Conservation (phyloP, 345 rosid genomes). For the Geranium brycei region DNA sequence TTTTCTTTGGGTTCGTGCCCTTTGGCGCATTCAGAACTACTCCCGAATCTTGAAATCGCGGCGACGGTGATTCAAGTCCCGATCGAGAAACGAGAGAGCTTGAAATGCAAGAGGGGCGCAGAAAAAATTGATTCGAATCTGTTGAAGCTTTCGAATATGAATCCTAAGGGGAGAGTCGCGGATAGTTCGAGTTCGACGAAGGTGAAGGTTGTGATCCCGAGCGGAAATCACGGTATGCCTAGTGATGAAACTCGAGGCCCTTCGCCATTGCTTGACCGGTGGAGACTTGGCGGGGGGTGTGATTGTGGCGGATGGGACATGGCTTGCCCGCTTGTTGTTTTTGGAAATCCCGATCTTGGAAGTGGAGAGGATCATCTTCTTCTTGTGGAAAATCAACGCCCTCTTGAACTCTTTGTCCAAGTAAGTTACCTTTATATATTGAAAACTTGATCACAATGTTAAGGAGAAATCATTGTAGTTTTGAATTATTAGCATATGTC, state of each 20-base stretch:
- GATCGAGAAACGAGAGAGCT: constrained; percentile 60
- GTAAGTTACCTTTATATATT: constrained; percentile 17
- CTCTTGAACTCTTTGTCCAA: constrained; percentile 57
- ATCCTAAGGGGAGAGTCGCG: constrained; percentile 20
- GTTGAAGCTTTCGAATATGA: constrained; percentile 25
- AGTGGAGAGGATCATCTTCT: constrained; percentile 38
- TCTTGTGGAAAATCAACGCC: constrained; percentile 29
- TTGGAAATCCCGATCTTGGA: constrained; percentile 39
- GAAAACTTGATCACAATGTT: too few species aligned
- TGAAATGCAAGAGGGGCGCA: constrained; percentile 35
- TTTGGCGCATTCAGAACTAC: constrained; percentile 27
- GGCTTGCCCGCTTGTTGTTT: constrained; percentile 70
- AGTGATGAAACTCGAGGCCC: constrained; percentile 44
- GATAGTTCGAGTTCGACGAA: constrained; percentile 17
- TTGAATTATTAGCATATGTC: too few species aligned
- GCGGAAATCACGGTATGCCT: constrained; percentile 75
- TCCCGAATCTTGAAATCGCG: constrained; percentile 61
- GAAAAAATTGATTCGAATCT: constrained; percentile 22
- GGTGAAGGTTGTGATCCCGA: constrained; percentile 60
- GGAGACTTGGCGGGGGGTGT: constrained; percentile 91
- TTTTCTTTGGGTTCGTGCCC: constrained; percentile 28
- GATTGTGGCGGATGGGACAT: constrained; percentile 99
- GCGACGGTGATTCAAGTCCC: constrained; percentile 57
- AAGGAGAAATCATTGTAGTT: too few species aligned
- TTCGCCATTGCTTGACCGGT: constrained; percentile 63